Percentiles rank a stretch among this genome's conserved stretches.
phyloP scores from a whole-genome alignment of 2,329 filamentous ascomycete species.

The Cytospora paraplurivora region DNA sequence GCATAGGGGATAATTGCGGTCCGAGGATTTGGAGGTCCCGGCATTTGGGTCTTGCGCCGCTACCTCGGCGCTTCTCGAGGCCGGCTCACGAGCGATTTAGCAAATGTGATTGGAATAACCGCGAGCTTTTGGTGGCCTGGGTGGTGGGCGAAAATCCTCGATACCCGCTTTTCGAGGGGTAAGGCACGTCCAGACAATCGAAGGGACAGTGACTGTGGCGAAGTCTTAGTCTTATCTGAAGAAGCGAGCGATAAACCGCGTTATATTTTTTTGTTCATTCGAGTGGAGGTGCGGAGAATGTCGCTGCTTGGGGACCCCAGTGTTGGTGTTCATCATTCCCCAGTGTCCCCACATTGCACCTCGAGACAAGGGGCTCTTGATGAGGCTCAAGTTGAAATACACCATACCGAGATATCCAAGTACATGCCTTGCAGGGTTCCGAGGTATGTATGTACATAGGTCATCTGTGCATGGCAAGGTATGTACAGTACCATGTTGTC shows the following conservation, averaged over 20 bases:
- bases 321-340: background rate
- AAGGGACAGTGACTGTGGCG: background rate
- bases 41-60: constrained; percentile 14
- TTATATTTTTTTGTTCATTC: background rate
- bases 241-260: background rate
- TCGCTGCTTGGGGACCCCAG: background rate
- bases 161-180: constrained; percentile 25
- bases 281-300: background rate
- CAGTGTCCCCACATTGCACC: too few species aligned
- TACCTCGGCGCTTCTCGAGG: constrained; percentile 23
- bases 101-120: constrained; percentile 2
- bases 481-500: too few species aligned
- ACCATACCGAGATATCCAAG: too few species aligned
- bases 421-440: background rate
- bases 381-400: too few species aligned
- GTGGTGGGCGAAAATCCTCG: background rate
- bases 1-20: background rate
- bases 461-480: background rate
- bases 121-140: background rate
- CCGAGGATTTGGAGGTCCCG: constrained; percentile 4
- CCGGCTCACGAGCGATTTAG: background rate
- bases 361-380: too few species aligned
- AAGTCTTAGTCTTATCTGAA: background rate
- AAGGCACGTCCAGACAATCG: constrained; percentile 3
- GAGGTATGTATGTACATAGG: background rate